Evolutionary conservation across 2,329 filamentous ascomycete genomes (phyloP).

Genomic region (Beauveria australis): DNA sequence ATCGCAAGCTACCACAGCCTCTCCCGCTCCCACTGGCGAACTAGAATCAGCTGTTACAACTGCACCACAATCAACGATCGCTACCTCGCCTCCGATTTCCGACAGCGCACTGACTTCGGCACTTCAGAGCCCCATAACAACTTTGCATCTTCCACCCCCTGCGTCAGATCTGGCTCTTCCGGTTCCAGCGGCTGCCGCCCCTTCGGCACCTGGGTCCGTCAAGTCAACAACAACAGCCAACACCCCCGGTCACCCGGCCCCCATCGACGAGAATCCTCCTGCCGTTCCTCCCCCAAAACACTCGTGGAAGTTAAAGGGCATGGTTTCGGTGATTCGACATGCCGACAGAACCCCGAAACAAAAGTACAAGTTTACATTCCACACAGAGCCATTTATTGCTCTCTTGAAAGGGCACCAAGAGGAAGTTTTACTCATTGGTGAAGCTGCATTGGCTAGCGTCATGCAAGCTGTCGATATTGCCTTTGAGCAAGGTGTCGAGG

Average conservation of each 20-base stretch:
- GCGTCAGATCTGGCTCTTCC: slow-evolving; percentile 23
- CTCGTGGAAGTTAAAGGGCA: slow-evolving; percentile 96
- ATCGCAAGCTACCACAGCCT: background rate
- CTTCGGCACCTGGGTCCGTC: slow-evolving; percentile 31
- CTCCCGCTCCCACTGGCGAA: slow-evolving; percentile 14
- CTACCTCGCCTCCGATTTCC: slow-evolving; percentile 23
- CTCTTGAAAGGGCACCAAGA: slow-evolving; percentile 92
- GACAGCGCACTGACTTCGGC: slow-evolving; percentile 25
- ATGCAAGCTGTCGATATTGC: slow-evolving; percentile 80
- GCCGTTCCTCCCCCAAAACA: slow-evolving; percentile 71
- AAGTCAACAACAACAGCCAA: slow-evolving; percentile 22
- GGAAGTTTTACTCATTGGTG: slow-evolving; percentile 88
- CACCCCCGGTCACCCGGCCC: slow-evolving; percentile 14
- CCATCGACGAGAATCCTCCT: slow-evolving; percentile 33
- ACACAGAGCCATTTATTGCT: slow-evolving; percentile 92
- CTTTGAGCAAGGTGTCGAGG: slow-evolving; percentile 71
- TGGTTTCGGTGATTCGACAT: slow-evolving; percentile 92
- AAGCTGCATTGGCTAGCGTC: slow-evolving; percentile 81
- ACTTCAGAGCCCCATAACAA: slow-evolving; percentile 28
- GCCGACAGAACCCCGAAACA: slow-evolving; percentile 97
- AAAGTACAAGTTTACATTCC: slow-evolving; percentile 99
- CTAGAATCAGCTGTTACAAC: slow-evolving; percentile 20
- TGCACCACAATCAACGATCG: slow-evolving; percentile 12
- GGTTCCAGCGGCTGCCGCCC: slow-evolving; percentile 6
- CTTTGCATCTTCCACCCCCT: slow-evolving; percentile 26